Evolutionary conservation across 768 basidiomycete genomes (phyloP).

Genomic region (Ramaria sp.): DNA sequence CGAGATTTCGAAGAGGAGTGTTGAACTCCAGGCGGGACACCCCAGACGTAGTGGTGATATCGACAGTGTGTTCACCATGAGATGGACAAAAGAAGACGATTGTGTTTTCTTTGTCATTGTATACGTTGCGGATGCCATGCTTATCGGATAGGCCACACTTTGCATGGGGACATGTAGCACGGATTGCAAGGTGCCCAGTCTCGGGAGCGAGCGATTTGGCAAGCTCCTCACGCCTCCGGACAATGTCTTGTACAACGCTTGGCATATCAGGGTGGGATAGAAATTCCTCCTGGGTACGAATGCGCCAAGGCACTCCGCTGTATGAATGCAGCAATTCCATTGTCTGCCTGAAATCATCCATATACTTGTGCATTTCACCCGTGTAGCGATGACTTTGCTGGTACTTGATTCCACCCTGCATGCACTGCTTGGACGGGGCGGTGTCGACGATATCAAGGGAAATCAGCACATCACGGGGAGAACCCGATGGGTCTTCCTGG

Average conservation of each 20-base stretch:
- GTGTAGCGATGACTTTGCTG: too few species aligned
- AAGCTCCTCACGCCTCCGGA: neutral
- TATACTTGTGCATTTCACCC: too few species aligned
- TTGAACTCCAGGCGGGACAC: conserved; percentile 18
- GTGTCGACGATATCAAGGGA: too few species aligned
- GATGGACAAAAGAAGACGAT: conserved; percentile 19
- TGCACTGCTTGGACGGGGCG: too few species aligned
- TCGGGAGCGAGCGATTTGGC: neutral
- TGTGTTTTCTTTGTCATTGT: neutral
- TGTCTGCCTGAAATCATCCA: neutral
- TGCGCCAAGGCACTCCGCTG: conserved; percentile 10
- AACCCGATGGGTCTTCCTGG: too few species aligned
- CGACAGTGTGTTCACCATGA: conserved; percentile 18
- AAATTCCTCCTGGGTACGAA: conserved; percentile 15
- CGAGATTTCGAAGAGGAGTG: conserved; percentile 21
- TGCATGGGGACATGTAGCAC: conserved; percentile 18
- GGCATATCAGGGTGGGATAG: conserved; percentile 11
- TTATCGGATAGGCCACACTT: conserved; percentile 16
- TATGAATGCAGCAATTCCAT: conserved; percentile 7
- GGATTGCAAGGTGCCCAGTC: conserved; percentile 12
- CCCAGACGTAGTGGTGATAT: conserved; percentile 10
- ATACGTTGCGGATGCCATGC: conserved; percentile 12
- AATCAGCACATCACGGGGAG: too few species aligned
- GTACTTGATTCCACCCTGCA: too few species aligned
- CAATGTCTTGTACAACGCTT: conserved; percentile 11